A percentile compares a stretch with the other conserved stretches of the same genome.
These are phyloP conservation scores for Quillaja saponaria DNA, from an alignment of 306 rosid genomes.

Conservation along the genomic window DNA sequence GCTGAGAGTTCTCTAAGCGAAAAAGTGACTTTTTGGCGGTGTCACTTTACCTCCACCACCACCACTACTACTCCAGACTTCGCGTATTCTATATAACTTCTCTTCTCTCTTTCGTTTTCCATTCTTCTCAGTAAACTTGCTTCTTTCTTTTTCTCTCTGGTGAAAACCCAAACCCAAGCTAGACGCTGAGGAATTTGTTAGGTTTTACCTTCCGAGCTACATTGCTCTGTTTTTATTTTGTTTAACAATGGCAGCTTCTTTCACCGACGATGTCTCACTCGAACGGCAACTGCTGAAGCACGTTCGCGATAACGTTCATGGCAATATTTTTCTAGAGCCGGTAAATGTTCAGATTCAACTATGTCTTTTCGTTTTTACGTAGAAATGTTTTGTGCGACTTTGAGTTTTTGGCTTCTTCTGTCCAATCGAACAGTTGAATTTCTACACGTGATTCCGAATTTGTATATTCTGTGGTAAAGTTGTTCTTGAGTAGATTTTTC, in stretches of 20 bases:
- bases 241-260: slow-evolving; percentile 33
- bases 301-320: slow-evolving; percentile 70
- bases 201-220: slow-evolving; percentile 10
- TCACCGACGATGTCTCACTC: slow-evolving; percentile 18
- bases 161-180: too few species aligned
- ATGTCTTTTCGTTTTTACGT: slow-evolving; percentile 8
- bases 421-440: too few species aligned
- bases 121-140: neutral
- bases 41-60: slow-evolving; percentile 8
- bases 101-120: neutral
- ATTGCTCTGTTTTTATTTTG: neutral
- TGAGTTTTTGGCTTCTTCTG: too few species aligned
- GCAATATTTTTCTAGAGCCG: slow-evolving; percentile 69
- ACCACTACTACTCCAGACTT: slow-evolving; percentile 16
- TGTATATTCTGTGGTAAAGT: slow-evolving; percentile 17
- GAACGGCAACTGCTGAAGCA: slow-evolving; percentile 54
- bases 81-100: neutral
- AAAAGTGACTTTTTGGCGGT: slow-evolving; percentile 42
- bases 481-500: neutral
- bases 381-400: too few species aligned
- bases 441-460: slow-evolving; percentile 11
- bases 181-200: too few species aligned
- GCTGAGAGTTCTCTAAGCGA: too few species aligned
- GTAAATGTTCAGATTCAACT: slow-evolving; percentile 28
- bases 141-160: slow-evolving; percentile 18